Percentiles rank a stretch among this genome's conserved stretches.
Evolutionary conservation across 2,329 filamentous ascomycete species (phyloP).

Genomic region (Capronia americana): DNA sequence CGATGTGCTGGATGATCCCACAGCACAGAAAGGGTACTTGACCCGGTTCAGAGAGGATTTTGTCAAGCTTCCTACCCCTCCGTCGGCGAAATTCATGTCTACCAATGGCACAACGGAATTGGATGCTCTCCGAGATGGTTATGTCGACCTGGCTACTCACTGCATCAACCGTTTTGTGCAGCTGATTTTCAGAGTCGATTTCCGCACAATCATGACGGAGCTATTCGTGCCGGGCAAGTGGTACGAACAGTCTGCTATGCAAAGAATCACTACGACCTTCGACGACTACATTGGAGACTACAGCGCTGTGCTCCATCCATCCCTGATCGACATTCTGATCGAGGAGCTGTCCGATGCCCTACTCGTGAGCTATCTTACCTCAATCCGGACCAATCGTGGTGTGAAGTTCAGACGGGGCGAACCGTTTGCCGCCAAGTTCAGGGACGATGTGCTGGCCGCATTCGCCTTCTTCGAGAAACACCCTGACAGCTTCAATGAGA

Average conservation of each 20-base stretch:
- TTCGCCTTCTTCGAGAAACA: conserved; percentile 84
- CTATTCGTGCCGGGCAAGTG: conserved; percentile 85
- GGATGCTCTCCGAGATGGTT: conserved; percentile 79
- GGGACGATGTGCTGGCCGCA: conserved; percentile 86
- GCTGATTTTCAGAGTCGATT: conserved; percentile 90
- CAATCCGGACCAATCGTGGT: conserved; percentile 80
- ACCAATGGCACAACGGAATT: conserved; percentile 75
- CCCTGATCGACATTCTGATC: conserved; percentile 86
- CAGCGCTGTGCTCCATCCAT: conserved; percentile 80
- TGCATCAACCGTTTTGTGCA: conserved; percentile 86
- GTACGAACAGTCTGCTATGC: conserved; percentile 87
- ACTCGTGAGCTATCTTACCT: conserved; percentile 80
- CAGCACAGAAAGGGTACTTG: conserved; percentile 77
- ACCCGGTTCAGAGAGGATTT: conserved; percentile 85
- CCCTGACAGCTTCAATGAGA: conserved; percentile 70
- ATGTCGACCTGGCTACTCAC: conserved; percentile 92
- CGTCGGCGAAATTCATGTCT: conserved; percentile 69
- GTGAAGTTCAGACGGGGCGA: conserved; percentile 87
- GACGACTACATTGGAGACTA: conserved; percentile 95
- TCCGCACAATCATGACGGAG: conserved; percentile 78
- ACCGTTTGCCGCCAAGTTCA: conserved; percentile 90
- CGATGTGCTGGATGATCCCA: conserved; percentile 74
- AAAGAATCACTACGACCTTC: conserved; percentile 91
- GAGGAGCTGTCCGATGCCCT: conserved; percentile 94
- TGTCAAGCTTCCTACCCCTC: conserved; percentile 76